These are phyloP conservation scores for Suillus clintonianus DNA, from an alignment of 768 basidiomycete genomes.

Conservation along the genomic window DNA sequence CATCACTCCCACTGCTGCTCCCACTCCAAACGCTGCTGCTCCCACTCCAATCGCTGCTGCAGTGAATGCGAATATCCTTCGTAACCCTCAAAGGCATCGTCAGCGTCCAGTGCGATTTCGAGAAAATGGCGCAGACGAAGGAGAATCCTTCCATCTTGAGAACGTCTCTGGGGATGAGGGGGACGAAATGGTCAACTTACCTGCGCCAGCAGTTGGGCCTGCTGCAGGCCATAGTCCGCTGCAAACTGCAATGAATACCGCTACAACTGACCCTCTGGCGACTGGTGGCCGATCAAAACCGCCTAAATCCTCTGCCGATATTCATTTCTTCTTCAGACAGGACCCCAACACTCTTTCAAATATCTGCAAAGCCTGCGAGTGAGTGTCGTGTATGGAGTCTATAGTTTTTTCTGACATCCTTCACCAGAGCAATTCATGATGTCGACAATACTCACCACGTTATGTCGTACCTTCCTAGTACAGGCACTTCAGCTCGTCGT, in stretches of 20 bases:
- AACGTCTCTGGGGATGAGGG: not conserved
- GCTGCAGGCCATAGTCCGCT: not conserved
- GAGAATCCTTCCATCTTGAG: not conserved
- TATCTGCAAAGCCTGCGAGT: not conserved
- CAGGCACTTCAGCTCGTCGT: too few relatives aligned
- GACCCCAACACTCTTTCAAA: not conserved
- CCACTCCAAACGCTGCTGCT: not conserved
- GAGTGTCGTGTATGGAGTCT: not conserved
- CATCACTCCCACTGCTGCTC: rapidly evolving
- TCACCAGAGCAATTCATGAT: too few relatives aligned
- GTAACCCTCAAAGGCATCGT: not conserved
- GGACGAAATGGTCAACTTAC: not conserved
- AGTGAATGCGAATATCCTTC: not conserved
- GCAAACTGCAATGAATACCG: not conserved
- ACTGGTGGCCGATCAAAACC: not conserved
- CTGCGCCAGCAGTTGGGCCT: not conserved
- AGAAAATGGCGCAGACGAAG: not conserved
- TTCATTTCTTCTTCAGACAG: not conserved
- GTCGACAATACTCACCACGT: too few relatives aligned
- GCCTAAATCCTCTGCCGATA: not conserved
- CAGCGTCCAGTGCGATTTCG: not conserved
- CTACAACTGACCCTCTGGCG: not conserved
- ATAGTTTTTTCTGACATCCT: too few relatives aligned
- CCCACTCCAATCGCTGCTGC: not conserved
- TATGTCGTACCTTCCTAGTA: too few relatives aligned